Percentiles rank a stretch among this genome's conserved stretches.
phyloP scores from a whole-genome alignment of 345 rosid genomes.

The Acer campestre region DNA sequence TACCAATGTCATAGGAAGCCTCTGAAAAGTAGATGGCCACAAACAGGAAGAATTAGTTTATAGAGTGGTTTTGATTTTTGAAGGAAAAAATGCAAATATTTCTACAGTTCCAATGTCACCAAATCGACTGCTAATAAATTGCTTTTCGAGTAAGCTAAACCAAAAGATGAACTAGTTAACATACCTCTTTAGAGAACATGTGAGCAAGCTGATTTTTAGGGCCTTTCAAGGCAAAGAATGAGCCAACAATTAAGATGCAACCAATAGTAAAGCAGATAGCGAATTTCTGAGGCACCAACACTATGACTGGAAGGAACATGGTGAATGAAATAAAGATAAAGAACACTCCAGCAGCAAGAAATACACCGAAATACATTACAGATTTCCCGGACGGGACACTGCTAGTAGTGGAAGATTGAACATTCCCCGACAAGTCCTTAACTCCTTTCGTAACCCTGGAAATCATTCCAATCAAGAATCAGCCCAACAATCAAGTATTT shows the following conservation, averaged over 20 bases:
- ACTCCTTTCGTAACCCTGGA: slow-evolving; percentile 63
- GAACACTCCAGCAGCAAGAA: slow-evolving; percentile 64
- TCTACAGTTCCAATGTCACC: background rate
- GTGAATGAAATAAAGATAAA: slow-evolving; percentile 61
- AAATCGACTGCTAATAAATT: background rate
- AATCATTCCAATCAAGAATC: background rate
- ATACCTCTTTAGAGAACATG: slow-evolving; percentile 68
- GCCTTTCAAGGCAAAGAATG: slow-evolving; percentile 72
- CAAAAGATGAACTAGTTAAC: background rate
- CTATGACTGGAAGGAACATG: slow-evolving; percentile 76
- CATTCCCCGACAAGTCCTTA: slow-evolving; percentile 55
- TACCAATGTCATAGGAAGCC: slow-evolving; percentile 64
- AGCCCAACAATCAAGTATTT: background rate
- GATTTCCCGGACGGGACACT: slow-evolving; percentile 64
- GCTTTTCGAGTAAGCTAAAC: background rate
- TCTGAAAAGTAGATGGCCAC: slow-evolving; percentile 35
- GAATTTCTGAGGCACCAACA: slow-evolving; percentile 74
- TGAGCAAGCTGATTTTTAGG: slow-evolving; percentile 60
- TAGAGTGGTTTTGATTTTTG: too few species aligned
- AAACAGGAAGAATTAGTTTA: background rate
- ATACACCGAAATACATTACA: slow-evolving; percentile 52
- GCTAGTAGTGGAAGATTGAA: slow-evolving; percentile 57
- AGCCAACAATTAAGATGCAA: slow-evolving; percentile 52
- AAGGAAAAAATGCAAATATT: background rate
- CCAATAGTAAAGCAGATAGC: slow-evolving; percentile 72